Base-by-base conservation (phyloP, 495 filamentous ascomycete species). In the Bacidia gigantensis region DNA sequence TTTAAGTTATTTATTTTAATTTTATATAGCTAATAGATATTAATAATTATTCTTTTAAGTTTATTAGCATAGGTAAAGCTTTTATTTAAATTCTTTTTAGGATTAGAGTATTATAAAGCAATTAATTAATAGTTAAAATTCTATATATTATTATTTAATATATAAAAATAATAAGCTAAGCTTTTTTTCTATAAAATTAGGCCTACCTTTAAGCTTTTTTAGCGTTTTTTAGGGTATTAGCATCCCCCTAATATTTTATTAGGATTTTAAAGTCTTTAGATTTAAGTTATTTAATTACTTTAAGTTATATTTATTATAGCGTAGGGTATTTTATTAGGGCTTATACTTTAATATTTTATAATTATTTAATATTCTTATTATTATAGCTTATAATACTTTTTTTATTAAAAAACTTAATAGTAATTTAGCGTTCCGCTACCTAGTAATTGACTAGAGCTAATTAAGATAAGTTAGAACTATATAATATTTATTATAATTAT, bases 121-220 rank as follows among this genome's bases (percentile, higher is more conserved):
- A 40, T 7, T 50, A 42, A 42, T 50, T 9, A 42, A 40, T 38
- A 40, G 26, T 40, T 9, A 26, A 50, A 10, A 50, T 42, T 10
- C 26, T 22, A 24, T 50, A 38, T 50, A 35, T n/a, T 14, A 50
- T 22, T 40, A 21, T 50, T 40, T 50, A 42, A 39, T 43, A 50
- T 42, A 5, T 38, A 50, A 10, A n/a, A n/a, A 48, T 48, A 48
- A 48, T 22, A 23, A 25, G 11, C 26, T 18, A 50, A 39, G 26
- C 20, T 20, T 50, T 50, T 42, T 40, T 35, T 40, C 40, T n/a
- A 35, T 35, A 35, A 35, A 7, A 35, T 35, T 35, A 35, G 14
- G 14, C 14, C 14, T 5, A 35, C 29, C 14, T 14, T 35, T 40
- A 50, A 50, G 40, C 26, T 11, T 50, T 40, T 39, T 50, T 22